phyloP scores from a whole-genome alignment of 2,329 filamentous ascomycete genomes.

The Talaromyces sp. region DNA sequence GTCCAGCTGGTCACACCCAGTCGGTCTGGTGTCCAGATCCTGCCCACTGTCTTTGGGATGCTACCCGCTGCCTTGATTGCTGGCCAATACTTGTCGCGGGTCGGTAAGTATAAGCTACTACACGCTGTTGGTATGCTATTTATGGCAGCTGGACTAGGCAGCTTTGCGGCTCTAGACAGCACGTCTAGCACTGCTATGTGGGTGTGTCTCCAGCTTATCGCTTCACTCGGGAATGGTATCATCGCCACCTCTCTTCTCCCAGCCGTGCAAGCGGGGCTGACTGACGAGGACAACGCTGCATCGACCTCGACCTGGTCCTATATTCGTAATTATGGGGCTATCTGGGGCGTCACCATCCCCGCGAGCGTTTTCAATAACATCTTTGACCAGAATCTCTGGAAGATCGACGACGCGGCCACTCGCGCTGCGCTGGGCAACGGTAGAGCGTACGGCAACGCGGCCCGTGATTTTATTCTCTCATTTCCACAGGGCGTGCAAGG shows the following conservation, averaged over 20 bases:
- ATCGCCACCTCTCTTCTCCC: conserved; percentile 16
- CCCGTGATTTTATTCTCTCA: conserved; percentile 10
- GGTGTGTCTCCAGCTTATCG: conserved; percentile 28
- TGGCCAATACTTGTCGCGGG: conserved; percentile 30
- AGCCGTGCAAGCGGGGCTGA: no score
- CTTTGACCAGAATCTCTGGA: conserved; percentile 16
- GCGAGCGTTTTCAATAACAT: conserved; percentile 27
- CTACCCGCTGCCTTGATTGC: conserved; percentile 26
- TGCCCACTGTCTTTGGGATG: conserved; percentile 24
- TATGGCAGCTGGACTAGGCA: conserved; percentile 23
- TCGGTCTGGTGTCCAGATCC: conserved; percentile 26
- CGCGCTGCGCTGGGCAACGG: conserved; percentile 15
- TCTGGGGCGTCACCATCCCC: conserved; percentile 28
- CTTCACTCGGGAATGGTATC: conserved; percentile 23
- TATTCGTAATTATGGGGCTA: conserved; percentile 16
- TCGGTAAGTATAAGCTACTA: conserved; percentile 29
- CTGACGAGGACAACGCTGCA: no score
- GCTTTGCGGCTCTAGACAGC: conserved; percentile 23
- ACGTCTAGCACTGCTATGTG: conserved; percentile 23
- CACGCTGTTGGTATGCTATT: conserved; percentile 26
- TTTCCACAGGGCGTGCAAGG: neutral
- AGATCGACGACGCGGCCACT: conserved; percentile 14
- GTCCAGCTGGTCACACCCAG: conserved; percentile 31
- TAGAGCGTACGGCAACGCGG: conserved; percentile 20
- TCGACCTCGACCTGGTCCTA: conserved; percentile 16